Conservation (phyloP, 306 rosid species). For the Sophora flavescens region DNA sequence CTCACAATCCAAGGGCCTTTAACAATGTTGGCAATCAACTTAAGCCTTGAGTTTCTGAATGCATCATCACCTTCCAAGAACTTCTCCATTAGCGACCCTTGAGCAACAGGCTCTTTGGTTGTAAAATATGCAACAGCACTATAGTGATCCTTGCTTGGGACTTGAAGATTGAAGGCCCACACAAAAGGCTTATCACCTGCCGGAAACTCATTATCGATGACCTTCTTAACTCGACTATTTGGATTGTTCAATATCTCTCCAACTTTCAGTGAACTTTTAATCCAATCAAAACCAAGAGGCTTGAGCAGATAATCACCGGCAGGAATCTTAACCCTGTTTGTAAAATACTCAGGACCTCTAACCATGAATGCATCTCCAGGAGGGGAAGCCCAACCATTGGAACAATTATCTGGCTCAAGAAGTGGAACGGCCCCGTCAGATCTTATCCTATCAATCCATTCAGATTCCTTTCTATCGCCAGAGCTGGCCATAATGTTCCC, state of each 20-base stretch:
- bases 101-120: conserved; percentile 57
- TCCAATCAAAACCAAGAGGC: conserved; percentile 96
- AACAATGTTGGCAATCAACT: conserved; percentile 83
- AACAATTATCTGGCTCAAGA: conserved; percentile 65
- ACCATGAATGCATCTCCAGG: conserved; percentile 80
- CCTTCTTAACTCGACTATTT: conserved; percentile 64
- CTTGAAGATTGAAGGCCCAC: conserved; percentile 92
- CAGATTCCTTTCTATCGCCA: conserved; percentile 56
- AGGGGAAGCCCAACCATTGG: conserved; percentile 88
- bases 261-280: conserved; percentile 76
- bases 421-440: conserved; percentile 80
- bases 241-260: conserved; percentile 73
- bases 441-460: conserved; percentile 74
- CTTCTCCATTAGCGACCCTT: conserved; percentile 74
- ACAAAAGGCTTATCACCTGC: conserved; percentile 70
- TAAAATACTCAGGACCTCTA: conserved; percentile 89
- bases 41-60: conserved; percentile 81
- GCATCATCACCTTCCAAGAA: conserved; percentile 73
- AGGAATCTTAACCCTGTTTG: conserved; percentile 76
- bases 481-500: conserved; percentile 58
- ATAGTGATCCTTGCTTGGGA: conserved; percentile 80
- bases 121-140: conserved; percentile 80
- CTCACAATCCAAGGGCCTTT: conserved; percentile 94
- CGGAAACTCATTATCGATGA: conserved; percentile 68
- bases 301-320: conserved; percentile 76